Evolutionary conservation across 1,139 yeast species (phyloP).

Genomic region (Diutina rugosa): DNA sequence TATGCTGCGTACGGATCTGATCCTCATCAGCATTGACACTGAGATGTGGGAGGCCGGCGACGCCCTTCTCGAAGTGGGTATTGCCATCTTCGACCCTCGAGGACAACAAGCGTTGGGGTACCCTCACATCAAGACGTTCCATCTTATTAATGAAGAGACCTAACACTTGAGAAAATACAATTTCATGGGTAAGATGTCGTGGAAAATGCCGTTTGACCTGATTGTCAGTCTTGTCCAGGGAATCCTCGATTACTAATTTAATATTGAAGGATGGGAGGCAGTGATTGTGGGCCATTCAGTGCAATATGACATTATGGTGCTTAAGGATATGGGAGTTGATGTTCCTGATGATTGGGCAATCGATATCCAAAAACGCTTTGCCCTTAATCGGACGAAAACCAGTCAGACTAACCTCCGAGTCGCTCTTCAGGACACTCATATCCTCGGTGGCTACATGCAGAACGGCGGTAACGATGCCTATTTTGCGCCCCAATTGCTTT

Average conservation of each 20-base stretch:
- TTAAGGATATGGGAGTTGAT: slow-evolving; percentile 24
- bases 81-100: slow-evolving; percentile 55
- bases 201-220: slow-evolving; percentile 22
- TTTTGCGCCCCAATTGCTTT: slow-evolving; percentile 42
- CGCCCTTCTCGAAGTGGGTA: slow-evolving; percentile 54
- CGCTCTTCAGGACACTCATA: background rate
- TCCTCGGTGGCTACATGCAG: slow-evolving; percentile 26
- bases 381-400: background rate
- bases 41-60: slow-evolving; percentile 50
- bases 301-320: slow-evolving; percentile 45
- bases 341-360: slow-evolving; percentile 15
- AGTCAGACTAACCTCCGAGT: background rate
- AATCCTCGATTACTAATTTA: slow-evolving; percentile 25
- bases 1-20: slow-evolving; percentile 17
- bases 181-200: slow-evolving; percentile 46
- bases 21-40: slow-evolving; percentile 44
- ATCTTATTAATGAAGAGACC: slow-evolving; percentile 39
- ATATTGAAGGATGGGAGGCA: background rate
- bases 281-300: slow-evolving; percentile 62
- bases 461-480: slow-evolving; percentile 82
- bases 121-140: slow-evolving; percentile 38
- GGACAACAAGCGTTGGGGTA: slow-evolving; percentile 14
- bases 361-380: slow-evolving; percentile 42
- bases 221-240: slow-evolving; percentile 26
- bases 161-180: slow-evolving; percentile 19